Percentiles rank a stretch among this genome's conserved stretches.
phyloP scores from a whole-genome alignment of 225 moss, liverwort and hornwort species.

The Ulota crispa region DNA sequence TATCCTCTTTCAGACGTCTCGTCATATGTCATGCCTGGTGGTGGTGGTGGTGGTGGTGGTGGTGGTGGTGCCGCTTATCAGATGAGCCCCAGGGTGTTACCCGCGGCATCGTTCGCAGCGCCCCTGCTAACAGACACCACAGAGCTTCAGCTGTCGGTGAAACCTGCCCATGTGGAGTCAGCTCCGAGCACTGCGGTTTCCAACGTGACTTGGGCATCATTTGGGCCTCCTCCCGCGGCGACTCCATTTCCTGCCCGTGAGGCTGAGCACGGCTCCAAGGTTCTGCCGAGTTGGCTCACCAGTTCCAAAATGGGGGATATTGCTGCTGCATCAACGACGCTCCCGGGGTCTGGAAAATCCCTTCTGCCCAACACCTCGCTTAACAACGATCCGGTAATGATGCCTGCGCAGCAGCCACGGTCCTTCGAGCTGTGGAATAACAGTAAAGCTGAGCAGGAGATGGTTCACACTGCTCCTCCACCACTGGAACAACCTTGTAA shows the following conservation, averaged over 20 bases:
- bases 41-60: not conserved
- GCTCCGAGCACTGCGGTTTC: conserved; percentile 21
- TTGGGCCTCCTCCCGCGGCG: conserved; percentile 3
- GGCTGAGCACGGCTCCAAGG: conserved; percentile 19
- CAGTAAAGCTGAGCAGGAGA: conserved; percentile 28
- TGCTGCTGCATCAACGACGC: not conserved
- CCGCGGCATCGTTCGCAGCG: conserved; percentile 19
- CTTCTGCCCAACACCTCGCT: conserved; percentile 34
- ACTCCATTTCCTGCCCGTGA: conserved; percentile 16
- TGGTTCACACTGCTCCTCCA: conserved; percentile 16
- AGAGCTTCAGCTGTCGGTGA: conserved; percentile 27
- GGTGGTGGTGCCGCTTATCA: conserved; percentile 10
- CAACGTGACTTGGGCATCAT: conserved; percentile 28
- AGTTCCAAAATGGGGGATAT: conserved; percentile 16
- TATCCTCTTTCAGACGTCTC: conserved; percentile 32
- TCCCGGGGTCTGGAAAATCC: conserved; percentile 22
- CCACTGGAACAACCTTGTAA: conserved; percentile 48
- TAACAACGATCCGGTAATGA: conserved; percentile 28
- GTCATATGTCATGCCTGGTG: conserved; percentile 9
- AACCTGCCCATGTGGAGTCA: conserved; percentile 14
- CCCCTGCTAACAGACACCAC: conserved; percentile 4
- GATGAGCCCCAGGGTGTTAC: conserved; percentile 17
- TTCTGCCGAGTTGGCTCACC: conserved; percentile 32
- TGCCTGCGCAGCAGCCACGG: conserved; percentile 26
- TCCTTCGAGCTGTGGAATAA: conserved; percentile 26